These are phyloP conservation scores for Rhodotorula diobovata DNA, from an alignment of 768 basidiomycete genomes.

Conservation along the genomic window DNA sequence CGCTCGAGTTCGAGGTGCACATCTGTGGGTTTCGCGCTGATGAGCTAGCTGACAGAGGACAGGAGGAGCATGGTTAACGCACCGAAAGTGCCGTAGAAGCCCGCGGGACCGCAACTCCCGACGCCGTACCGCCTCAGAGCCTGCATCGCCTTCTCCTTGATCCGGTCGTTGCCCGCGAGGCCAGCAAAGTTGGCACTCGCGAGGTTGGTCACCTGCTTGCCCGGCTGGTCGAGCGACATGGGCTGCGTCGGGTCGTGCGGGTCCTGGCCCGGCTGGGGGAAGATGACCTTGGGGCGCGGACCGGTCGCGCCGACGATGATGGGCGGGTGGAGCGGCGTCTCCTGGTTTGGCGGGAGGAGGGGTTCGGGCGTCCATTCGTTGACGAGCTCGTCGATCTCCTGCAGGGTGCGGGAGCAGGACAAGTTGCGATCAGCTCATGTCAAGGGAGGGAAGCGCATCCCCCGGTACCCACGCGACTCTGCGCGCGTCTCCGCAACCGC, in stretches of 20 bases:
- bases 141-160: slow-evolving; percentile 79
- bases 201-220: slow-evolving; percentile 75
- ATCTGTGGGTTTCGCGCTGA: slow-evolving; percentile 53
- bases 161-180: slow-evolving; percentile 75
- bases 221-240: slow-evolving; percentile 47
- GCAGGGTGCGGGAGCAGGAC: background rate
- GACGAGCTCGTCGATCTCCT: slow-evolving; percentile 97
- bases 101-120: slow-evolving; percentile 91
- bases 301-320: slow-evolving; percentile 74
- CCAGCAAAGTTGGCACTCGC: slow-evolving; percentile 89
- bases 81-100: slow-evolving; percentile 96
- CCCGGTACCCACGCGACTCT: too few relatives aligned
- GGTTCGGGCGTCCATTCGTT: slow-evolving; percentile 91
- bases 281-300: slow-evolving; percentile 69
- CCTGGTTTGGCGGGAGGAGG: slow-evolving; percentile 58
- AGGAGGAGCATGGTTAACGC: too few relatives aligned
- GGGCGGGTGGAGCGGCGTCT: slow-evolving; percentile 73
- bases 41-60: background rate
- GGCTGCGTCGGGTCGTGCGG: slow-evolving; percentile 37
- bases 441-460: too few relatives aligned
- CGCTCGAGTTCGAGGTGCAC: slow-evolving; percentile 85
- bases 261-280: slow-evolving; percentile 37
- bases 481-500: background rate
- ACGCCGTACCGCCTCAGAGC: slow-evolving; percentile 83
- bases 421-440: background rate